Evolutionary conservation across 441 rosid species (phyloP), one percentile per base, ranked within the genome.

Genomic region (Manihot esculenta): DNA sequence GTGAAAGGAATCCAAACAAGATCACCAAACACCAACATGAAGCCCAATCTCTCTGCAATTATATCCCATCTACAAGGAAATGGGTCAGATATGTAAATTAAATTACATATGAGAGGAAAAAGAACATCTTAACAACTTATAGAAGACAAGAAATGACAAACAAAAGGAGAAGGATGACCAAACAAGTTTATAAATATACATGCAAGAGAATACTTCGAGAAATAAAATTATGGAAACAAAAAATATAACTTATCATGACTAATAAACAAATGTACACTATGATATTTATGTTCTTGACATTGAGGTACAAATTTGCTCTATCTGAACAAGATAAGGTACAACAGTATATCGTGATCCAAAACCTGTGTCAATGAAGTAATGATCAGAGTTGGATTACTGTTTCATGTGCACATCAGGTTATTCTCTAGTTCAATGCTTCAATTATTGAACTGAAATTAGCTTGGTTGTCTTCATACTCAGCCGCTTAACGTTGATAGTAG

Each of bases 21-120:
- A 86, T 94, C 99, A 64, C 97, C 99, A 78, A 92, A 92, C 10
- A 94, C 97, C 79, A 94, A 77, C 97, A 94, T 94, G 87, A 94
- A 94, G 50, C 97, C 97, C 74, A 92, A 77, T 66, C 94, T 87
- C 89, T 94, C 99, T 5, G 97, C 99, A 73, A 94, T 94, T 72
- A 92, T 90, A 80, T 92, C 99, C 99, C 97, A 92, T 65, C 99
- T 94, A 80, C 13, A 72, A 72, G 66, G 26, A 48, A 74, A 66
- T 27, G 41, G 70, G 21, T 54, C 11, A 61, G 51, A 50, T 56
- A 17, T 7, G 42, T 60, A 44, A 45, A 63, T 10, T 66, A 30
- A 0, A 54, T 23, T 11, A 41, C 21, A 49, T 12, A 72, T 18
- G 35, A 71, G 33, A 26, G 8, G 12, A 59, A 38, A 54, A 53